phyloP scores from a whole-genome alignment of 805 yeast genomes.

The Brettanomyces custersianus region DNA sequence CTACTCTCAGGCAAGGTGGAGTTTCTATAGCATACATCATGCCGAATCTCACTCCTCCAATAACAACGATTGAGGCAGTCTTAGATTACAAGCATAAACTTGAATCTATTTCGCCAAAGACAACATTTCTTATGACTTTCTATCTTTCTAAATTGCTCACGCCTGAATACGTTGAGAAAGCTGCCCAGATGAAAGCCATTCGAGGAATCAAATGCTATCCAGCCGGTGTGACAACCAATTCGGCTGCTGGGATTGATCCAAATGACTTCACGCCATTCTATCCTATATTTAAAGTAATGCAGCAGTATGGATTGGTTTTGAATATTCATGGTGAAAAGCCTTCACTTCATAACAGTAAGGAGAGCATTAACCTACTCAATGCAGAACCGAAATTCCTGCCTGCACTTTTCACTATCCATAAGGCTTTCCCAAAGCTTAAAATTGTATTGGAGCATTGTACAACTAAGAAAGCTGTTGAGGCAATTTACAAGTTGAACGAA shows the following conservation, averaged over 20 bases:
- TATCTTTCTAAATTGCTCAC: constrained; percentile 73
- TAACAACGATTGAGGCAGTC: constrained; percentile 68
- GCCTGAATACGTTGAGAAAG: constrained; percentile 76
- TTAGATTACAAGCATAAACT: constrained; percentile 57
- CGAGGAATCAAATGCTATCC: constrained; percentile 95
- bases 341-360: constrained; percentile 31
- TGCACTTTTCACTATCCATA: constrained; percentile 68
- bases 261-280: constrained; percentile 84
- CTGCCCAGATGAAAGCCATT: constrained; percentile 60
- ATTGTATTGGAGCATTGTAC: constrained; percentile 95
- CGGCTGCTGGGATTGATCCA: constrained; percentile 85
- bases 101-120: constrained; percentile 61
- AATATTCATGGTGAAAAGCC: constrained; percentile 97
- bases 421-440: constrained; percentile 76
- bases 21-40: constrained; percentile 83
- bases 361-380: constrained; percentile 79
- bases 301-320: constrained; percentile 64
- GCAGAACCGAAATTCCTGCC: constrained; percentile 94
- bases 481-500: constrained; percentile 58
- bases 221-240: constrained; percentile 98
- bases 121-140: constrained; percentile 87
- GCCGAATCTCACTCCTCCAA: constrained; percentile 95
- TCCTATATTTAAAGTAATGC: constrained; percentile 85
- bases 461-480: constrained; percentile 76
- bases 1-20: constrained; percentile 88